phyloP scores from a whole-genome alignment of 2,329 filamentous ascomycete genomes.

The Aspergillus sp. region DNA sequence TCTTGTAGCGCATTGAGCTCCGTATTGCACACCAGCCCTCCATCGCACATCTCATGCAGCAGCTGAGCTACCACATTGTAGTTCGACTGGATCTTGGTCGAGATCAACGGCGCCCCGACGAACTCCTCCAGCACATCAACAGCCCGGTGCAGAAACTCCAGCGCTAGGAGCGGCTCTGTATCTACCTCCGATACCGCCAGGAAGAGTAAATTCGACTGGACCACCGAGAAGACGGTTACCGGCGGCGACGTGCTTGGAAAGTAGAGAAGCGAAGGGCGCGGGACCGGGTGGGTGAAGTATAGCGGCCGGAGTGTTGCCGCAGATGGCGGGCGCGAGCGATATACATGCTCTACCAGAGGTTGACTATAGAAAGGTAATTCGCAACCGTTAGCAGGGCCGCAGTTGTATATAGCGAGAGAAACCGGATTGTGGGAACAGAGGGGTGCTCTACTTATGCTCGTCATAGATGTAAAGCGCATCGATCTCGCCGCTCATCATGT shows the following conservation, averaged over 20 bases:
- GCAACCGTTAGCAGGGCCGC: slow-evolving; percentile 10
- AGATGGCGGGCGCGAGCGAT: slow-evolving; percentile 72
- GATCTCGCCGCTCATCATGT: slow-evolving; percentile 73
- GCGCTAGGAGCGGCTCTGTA: slow-evolving; percentile 77
- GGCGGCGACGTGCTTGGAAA: slow-evolving; percentile 74
- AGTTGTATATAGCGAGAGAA: background rate
- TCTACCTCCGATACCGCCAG: slow-evolving; percentile 79
- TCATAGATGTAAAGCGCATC: slow-evolving; percentile 97
- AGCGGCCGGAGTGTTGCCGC: slow-evolving; percentile 71
- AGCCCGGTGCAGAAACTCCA: slow-evolving; percentile 91
- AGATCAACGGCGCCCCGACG: slow-evolving; percentile 76
- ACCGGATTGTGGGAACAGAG: background rate
- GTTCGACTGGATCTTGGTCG: slow-evolving; percentile 76
- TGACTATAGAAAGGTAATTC: slow-evolving; percentile 49
- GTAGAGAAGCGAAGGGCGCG: slow-evolving; percentile 81
- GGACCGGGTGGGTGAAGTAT: slow-evolving; percentile 74
- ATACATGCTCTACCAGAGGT: slow-evolving; percentile 81
- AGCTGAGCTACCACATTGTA: slow-evolving; percentile 94
- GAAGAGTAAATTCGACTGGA: slow-evolving; percentile 82
- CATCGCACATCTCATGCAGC: slow-evolving; percentile 93
- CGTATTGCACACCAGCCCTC: slow-evolving; percentile 78
- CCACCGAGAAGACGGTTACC: slow-evolving; percentile 78
- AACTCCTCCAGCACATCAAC: slow-evolving; percentile 93
- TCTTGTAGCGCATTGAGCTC: slow-evolving; percentile 90
- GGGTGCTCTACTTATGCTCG: slow-evolving; percentile 69